Evolutionary conservation across 192 early-diverging fungal genomes (phyloP).

Genomic region (Pecoramyces ruminantium): DNA sequence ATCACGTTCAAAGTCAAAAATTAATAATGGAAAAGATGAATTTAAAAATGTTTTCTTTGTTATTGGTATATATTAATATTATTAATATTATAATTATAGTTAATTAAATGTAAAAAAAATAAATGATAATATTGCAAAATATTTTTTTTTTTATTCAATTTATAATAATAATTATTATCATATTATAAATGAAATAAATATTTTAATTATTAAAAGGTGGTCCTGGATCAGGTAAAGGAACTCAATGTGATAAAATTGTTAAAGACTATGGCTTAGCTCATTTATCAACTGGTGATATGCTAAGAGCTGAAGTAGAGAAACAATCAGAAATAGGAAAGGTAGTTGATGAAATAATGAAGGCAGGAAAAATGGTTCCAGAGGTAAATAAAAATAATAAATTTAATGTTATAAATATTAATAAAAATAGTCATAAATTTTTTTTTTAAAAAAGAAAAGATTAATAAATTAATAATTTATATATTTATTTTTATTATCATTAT

Average conservation of each 20-base stretch:
- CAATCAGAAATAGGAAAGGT: slow-evolving; percentile 6
- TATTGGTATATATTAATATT: background rate
- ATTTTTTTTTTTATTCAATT: too few relatives aligned
- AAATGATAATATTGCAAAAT: too few relatives aligned
- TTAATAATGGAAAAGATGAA: background rate
- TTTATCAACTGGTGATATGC: slow-evolving; percentile 7
- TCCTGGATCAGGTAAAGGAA: slow-evolving; percentile 20
- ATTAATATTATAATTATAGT: too few relatives aligned
- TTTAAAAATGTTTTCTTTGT: background rate
- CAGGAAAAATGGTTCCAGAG: slow-evolving; percentile 4
- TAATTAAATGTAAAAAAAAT: too few relatives aligned
- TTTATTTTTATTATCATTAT: too few relatives aligned
- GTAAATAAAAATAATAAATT: background rate
- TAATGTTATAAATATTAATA: too few relatives aligned
- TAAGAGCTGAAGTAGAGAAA: slow-evolving; percentile 11
- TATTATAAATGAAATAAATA: too few relatives aligned
- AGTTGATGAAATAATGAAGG: slow-evolving; percentile 8
- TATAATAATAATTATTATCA: too few relatives aligned
- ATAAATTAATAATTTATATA: too few relatives aligned
- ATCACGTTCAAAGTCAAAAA: background rate
- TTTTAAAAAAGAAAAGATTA: too few relatives aligned
- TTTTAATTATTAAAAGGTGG: slow-evolving; percentile 14
- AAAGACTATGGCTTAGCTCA: background rate
- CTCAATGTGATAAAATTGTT: slow-evolving; percentile 7
- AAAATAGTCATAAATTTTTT: too few relatives aligned